Percentiles rank a stretch among this genome's conserved stretches.
Conservation (phyloP, 192 early-diverging fungal species). For the Linnemannia exigua region DNA sequence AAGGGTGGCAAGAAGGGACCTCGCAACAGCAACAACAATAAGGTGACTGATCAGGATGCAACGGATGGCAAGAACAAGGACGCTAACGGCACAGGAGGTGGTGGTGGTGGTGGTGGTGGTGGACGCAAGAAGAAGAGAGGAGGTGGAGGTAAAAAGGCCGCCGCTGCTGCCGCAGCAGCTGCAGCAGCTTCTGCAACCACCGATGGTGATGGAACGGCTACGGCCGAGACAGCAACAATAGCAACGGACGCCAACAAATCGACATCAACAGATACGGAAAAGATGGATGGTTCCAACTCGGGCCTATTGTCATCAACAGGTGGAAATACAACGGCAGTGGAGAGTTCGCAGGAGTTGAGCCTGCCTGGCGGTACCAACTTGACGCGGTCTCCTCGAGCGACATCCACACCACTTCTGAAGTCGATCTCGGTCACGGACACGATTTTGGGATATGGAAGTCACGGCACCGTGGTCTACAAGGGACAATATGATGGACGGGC, state of each 20-base stretch:
- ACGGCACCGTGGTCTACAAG: constrained; percentile 97
- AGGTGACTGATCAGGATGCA: background rate
- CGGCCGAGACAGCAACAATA: background rate
- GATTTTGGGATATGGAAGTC: constrained; percentile 90
- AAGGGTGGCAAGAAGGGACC: constrained; percentile 15
- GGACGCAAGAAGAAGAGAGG: constrained; percentile 54
- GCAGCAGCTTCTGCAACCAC: background rate
- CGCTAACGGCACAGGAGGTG: background rate
- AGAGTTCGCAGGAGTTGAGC: constrained; percentile 15
- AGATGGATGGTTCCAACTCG: background rate
- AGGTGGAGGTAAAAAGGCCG: constrained; percentile 44
- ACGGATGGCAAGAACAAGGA: constrained; percentile 9
- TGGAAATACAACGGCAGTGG: constrained; percentile 48
- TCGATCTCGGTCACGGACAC: constrained; percentile 73
- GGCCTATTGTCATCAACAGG: constrained; percentile 11
- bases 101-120: constrained; percentile 22
- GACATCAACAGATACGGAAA: background rate
- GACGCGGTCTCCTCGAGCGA: constrained; percentile 17
- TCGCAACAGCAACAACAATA: background rate
- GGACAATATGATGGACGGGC: constrained; percentile 93
- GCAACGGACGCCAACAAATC: background rate
- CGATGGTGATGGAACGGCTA: background rate
- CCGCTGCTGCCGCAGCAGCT: constrained; percentile 9
- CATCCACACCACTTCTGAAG: constrained; percentile 56
- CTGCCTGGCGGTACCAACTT: background rate